A percentile compares a stretch with the other conserved stretches of the same genome.
phyloP scores from a whole-genome alignment of 495 filamentous ascomycete genomes.

The Niebla homalea region DNA sequence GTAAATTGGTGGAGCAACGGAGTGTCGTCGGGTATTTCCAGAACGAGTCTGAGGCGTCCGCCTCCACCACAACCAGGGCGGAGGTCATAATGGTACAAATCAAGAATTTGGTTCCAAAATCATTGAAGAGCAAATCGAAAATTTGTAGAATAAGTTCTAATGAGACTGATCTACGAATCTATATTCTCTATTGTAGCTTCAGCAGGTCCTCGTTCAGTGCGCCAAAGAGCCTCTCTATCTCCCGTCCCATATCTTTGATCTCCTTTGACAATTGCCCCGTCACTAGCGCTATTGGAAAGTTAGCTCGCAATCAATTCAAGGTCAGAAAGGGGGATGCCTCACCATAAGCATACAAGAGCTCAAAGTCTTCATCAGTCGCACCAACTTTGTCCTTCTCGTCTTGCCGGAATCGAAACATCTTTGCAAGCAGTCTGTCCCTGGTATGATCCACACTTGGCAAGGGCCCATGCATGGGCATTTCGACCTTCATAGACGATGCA shows the following conservation, averaged over 20 bases:
- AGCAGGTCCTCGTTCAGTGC: slow-evolving; percentile 61
- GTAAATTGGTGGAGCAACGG: too few relatives aligned
- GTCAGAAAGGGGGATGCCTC: slow-evolving; percentile 13
- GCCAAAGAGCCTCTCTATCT: slow-evolving; percentile 50
- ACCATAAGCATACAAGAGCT: slow-evolving; percentile 63
- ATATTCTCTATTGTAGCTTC: slow-evolving; percentile 40
- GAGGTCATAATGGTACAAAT: too few relatives aligned
- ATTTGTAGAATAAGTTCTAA: too few relatives aligned
- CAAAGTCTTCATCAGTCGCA: slow-evolving; percentile 54
- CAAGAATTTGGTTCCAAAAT: too few relatives aligned
- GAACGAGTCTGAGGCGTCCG: too few relatives aligned
- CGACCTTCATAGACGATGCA: slow-evolving; percentile 81
- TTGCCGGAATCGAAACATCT: slow-evolving; percentile 73
- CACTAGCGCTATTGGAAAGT: slow-evolving; percentile 30
- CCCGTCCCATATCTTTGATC: slow-evolving; percentile 36
- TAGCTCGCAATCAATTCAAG: not conserved
- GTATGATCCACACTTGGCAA: slow-evolving; percentile 69
- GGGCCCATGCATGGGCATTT: slow-evolving; percentile 80
- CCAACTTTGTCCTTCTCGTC: slow-evolving; percentile 40
- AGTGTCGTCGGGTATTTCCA: too few relatives aligned
- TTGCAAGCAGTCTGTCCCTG: slow-evolving; percentile 74
- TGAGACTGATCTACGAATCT: not conserved
- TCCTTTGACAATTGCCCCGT: slow-evolving; percentile 39
- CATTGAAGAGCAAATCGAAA: too few relatives aligned
- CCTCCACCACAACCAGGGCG: too few relatives aligned